Base-by-base conservation (phyloP, 192 early-diverging fungal species). In the Rhizoclosmatium sp. region DNA sequence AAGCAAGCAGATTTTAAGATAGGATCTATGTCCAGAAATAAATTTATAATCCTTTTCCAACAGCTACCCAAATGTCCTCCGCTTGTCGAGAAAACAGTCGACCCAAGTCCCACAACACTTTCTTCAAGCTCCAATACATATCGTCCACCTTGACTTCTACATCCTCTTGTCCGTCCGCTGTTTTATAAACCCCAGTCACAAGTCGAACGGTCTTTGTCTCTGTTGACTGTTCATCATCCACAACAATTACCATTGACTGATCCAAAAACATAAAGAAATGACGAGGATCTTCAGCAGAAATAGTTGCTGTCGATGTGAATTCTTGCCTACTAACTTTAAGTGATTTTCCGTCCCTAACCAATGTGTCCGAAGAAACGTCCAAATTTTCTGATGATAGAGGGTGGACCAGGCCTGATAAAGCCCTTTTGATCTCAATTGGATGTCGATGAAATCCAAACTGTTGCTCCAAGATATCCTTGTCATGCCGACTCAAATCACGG, bases 261-360 rank as follows among this genome's bases (percentile, higher is more conserved):
- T 71, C 69, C 49, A 75, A 45, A n/a, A 75, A 64, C 58, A 75
- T 61, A 23, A 75, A 75, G 45, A 75, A 75, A 45, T 49, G 72
- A 41, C 72, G 72, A 2, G 31, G 12, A 47, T 75, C 72, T 49
- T 3, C 72, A 59, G 12, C 40, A 5, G 47, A 47, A 2, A 47
- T 40, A 14, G 16, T 59, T 59, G 23, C 39, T 2, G 62, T 65
- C 9, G 62, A 19, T n/a, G 19, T 12, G 19, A 10, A 65, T 0
- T 65, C 9, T 10, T 12, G 10, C 31, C 1, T 10, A 0, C 9
- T 19, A 23, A 65, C 0, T 40, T 40, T 31, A 1, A 10, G 62
- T 10, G 23, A 31, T 40, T 65, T 65, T 31, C 62, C 62, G 31
- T 65, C 9, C 1, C 62, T 40, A n/a, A n/a, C n/a, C 31, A 31